Evolutionary conservation across 305 asterid genomes (phyloP).

Genomic region (Rubia balearica): DNA sequence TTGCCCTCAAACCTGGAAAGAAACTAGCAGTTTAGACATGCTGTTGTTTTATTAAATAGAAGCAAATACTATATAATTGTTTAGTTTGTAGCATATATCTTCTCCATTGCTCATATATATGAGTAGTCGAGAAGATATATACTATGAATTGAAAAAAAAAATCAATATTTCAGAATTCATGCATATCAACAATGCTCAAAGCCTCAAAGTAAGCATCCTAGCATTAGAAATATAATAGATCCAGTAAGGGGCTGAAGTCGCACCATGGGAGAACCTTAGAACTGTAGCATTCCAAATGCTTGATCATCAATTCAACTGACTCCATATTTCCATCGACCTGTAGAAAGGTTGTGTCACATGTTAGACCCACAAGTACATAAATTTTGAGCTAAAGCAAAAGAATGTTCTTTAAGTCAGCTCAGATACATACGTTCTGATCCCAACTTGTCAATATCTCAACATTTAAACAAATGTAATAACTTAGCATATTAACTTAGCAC

Average conservation of each 20-base stretch:
- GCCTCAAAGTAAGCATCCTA: neutral
- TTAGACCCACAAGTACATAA: neutral
- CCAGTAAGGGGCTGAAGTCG: constrained; percentile 14
- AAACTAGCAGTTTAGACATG: constrained; percentile 18
- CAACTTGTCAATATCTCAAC: neutral
- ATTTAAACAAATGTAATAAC: neutral
- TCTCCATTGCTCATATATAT: too few species aligned
- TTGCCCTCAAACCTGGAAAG: constrained; percentile 50
- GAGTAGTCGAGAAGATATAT: too few species aligned
- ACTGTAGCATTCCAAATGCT: constrained; percentile 73
- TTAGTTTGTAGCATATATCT: too few species aligned
- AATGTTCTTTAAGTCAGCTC: neutral
- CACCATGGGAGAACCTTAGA: constrained; percentile 78
- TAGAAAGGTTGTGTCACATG: constrained; percentile 19
- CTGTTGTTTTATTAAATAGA: neutral
- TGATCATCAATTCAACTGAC: constrained; percentile 37
- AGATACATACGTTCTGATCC: constrained; percentile 2
- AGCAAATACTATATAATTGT: neutral
- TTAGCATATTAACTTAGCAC: too few species aligned
- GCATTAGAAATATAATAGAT: neutral
- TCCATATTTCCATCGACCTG: constrained; percentile 54
- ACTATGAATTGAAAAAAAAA: neutral
- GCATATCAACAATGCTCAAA: neutral
- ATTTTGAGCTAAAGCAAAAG: neutral
- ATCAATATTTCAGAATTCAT: neutral